Evolutionary conservation across 148 eudicot species (phyloP).

Genomic region (Amaranthus cruentus): DNA sequence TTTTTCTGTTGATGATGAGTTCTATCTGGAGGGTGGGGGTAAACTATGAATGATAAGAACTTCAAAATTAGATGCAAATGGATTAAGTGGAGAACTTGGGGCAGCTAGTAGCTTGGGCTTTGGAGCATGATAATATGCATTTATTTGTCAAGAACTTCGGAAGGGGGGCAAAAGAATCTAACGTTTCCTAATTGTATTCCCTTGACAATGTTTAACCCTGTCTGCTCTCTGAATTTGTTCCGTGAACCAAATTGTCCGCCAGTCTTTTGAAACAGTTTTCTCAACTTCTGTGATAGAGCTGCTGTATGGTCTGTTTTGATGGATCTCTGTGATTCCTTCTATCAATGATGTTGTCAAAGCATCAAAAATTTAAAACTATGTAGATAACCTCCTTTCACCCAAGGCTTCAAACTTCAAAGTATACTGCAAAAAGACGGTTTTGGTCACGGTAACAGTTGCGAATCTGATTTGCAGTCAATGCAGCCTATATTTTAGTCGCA

Average conservation of each 20-base stretch:
- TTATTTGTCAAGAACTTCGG: not conserved
- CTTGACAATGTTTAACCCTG: not conserved
- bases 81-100: not conserved
- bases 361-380: not conserved
- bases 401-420: not conserved
- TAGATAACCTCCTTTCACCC: not conserved
- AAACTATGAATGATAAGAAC: not conserved
- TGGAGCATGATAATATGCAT: not conserved
- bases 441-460: too few relatives aligned
- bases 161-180: not conserved
- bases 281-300: not conserved
- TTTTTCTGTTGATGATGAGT: not conserved
- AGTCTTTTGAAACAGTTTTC: not conserved
- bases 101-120: not conserved
- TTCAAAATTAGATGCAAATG: not conserved
- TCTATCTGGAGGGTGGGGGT: not conserved
- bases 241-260: not conserved
- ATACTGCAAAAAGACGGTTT: too few relatives aligned
- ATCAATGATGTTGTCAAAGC: slow-evolving; percentile 4
- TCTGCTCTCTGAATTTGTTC: not conserved
- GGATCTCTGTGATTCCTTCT: not conserved
- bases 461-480: too few relatives aligned
- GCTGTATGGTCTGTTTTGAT: slow-evolving; percentile 1
- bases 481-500: too few relatives aligned
- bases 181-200: not conserved